These are phyloP conservation scores for Jackrogersella multiformis DNA, from an alignment of 495 filamentous ascomycete genomes.

Conservation along the genomic window DNA sequence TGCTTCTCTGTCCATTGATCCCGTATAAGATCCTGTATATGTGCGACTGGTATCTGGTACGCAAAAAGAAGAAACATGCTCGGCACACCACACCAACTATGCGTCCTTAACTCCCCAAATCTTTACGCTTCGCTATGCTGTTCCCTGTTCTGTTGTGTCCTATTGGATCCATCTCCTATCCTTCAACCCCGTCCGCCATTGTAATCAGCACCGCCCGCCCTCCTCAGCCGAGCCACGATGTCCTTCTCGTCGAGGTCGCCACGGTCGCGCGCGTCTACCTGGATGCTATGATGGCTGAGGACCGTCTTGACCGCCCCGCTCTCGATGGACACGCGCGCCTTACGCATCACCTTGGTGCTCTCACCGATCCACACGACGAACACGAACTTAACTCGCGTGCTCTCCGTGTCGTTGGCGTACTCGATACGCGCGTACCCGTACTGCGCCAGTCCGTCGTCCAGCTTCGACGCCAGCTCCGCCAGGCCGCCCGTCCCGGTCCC, in stretches of 20 bases:
- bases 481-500: conserved; percentile 62
- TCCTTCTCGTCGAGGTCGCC: conserved; percentile 63
- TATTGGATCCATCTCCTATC: neutral
- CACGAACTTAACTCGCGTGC: conserved; percentile 66
- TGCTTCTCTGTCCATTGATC: conserved; percentile 33
- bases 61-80: conserved; percentile 9
- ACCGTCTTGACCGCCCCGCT: conserved; percentile 64
- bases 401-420: conserved; percentile 68
- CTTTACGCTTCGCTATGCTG: conserved; percentile 5
- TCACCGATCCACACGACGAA: conserved; percentile 67
- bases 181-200: conserved; percentile 61
- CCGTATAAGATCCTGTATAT: conserved; percentile 37
- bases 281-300: conserved; percentile 62
- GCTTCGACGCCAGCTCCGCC: conserved; percentile 54
- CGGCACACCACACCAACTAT: conserved; percentile 3
- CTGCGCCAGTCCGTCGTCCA: conserved; percentile 60
- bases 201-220: conserved; percentile 68
- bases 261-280: conserved; percentile 61
- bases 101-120: neutral
- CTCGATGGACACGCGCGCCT: conserved; percentile 67
- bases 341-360: conserved; percentile 65
- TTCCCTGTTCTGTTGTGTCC: neutral
- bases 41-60: conserved; percentile 20
- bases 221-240: conserved; percentile 59
- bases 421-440: conserved; percentile 68